These are phyloP conservation scores for Trametes meyenii DNA, from an alignment of 768 basidiomycete species.

Conservation along the genomic window DNA sequence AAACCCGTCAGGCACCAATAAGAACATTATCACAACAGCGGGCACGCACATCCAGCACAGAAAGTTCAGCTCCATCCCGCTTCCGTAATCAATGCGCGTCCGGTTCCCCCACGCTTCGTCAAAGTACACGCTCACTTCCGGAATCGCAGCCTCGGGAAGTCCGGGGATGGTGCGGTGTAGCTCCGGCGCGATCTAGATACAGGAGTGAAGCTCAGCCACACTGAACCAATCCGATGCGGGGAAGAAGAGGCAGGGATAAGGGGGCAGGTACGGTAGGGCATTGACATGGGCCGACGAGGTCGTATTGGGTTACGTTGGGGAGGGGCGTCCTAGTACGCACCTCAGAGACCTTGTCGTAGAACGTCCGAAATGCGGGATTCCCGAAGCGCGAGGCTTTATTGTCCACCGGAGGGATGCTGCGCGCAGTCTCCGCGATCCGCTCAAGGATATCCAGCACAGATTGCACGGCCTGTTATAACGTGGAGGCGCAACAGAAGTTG, in stretches of 20 bases:
- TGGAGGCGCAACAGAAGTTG: background rate
- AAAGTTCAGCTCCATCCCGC: slow-evolving; percentile 99
- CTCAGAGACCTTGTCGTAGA: slow-evolving; percentile 81
- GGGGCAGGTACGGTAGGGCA: background rate
- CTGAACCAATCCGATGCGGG: background rate
- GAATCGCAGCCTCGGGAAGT: slow-evolving; percentile 57
- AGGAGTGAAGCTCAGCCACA: background rate
- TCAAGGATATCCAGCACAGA: slow-evolving; percentile 68
- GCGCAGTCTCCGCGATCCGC: slow-evolving; percentile 64
- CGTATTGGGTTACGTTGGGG: too few relatives aligned
- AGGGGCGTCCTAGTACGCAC: slow-evolving; percentile 39
- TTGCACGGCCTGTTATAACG: slow-evolving; percentile 54
- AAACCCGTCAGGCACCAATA: background rate
- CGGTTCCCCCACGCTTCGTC: slow-evolving; percentile 89
- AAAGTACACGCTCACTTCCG: slow-evolving; percentile 82
- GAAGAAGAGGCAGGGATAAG: too few relatives aligned
- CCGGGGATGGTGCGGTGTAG: slow-evolving; percentile 63
- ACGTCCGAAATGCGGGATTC: slow-evolving; percentile 93
- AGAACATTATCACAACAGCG: background rate
- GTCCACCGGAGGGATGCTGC: slow-evolving; percentile 80
- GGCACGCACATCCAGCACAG: slow-evolving; percentile 88
- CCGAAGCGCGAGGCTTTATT: slow-evolving; percentile 93
- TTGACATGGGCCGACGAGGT: background rate
- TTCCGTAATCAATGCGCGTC: slow-evolving; percentile 96
- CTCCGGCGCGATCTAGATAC: slow-evolving; percentile 44